These are phyloP conservation scores for Calonectria hawksworthii DNA, from an alignment of 2,329 filamentous ascomycete species.

Conservation along the genomic window DNA sequence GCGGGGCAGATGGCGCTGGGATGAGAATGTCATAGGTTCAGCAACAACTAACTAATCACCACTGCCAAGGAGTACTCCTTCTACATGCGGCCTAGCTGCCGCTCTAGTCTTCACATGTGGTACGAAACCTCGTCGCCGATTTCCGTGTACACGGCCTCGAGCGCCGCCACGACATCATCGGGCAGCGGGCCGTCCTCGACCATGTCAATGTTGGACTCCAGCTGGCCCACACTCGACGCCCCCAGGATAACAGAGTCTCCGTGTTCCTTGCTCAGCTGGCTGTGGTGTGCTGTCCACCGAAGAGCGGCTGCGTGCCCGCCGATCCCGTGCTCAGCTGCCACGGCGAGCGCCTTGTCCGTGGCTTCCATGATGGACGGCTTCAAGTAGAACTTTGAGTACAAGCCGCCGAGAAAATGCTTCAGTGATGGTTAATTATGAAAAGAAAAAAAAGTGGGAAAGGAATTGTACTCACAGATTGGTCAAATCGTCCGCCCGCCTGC, in stretches of 20 bases:
- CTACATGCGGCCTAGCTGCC: slow-evolving; percentile 26
- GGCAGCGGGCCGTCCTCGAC: slow-evolving; percentile 58
- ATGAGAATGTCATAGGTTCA: background rate
- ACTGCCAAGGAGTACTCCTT: slow-evolving; percentile 38
- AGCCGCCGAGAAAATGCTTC: slow-evolving; percentile 31
- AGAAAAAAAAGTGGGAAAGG: background rate
- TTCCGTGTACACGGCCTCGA: slow-evolving; percentile 38
- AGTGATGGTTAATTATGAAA: background rate
- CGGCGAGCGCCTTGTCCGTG: slow-evolving; percentile 42
- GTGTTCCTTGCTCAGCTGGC: slow-evolving; percentile 46
- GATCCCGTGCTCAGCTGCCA: slow-evolving; percentile 52
- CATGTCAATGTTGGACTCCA: slow-evolving; percentile 50
- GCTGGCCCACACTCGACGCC: slow-evolving; percentile 52
- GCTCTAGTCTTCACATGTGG: slow-evolving; percentile 26
- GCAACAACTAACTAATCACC: background rate
- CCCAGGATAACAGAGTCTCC: slow-evolving; percentile 56
- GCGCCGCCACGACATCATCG: slow-evolving; percentile 47
- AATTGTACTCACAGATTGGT: slow-evolving; percentile 38
- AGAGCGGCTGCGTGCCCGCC: slow-evolving; percentile 56
- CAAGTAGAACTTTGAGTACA: slow-evolving; percentile 46
- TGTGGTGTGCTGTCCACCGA: slow-evolving; percentile 57
- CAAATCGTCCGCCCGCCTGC: slow-evolving; percentile 39
- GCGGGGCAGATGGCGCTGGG: background rate
- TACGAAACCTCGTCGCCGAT: slow-evolving; percentile 33
- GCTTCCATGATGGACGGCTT: slow-evolving; percentile 46